Base-by-base conservation (phyloP, 352 stramenopile species). In the Globisporangium yorkense region DNA sequence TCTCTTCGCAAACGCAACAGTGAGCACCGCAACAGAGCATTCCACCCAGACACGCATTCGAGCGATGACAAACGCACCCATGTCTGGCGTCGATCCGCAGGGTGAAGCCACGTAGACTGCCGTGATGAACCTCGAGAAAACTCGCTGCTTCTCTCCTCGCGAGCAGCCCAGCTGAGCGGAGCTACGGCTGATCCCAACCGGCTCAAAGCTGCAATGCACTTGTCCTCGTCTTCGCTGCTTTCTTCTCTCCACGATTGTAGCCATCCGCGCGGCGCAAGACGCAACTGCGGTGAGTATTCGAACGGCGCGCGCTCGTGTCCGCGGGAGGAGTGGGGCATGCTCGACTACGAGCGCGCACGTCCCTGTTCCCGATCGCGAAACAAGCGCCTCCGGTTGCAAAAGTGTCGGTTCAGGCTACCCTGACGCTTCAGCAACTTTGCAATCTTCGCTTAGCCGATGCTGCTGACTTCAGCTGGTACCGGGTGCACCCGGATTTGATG, bases 161-260 rank as follows among this genome's bases (percentile, higher is more conserved):
- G n/a, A 8, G 43, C 18, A 13, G 16, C 5, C 18, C 2, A 27
- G 20, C 5, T 29, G 9, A 8, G 43, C n/a, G 18, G 6, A 15
- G 43, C 5, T 21, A n/a, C 16, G 43, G 35, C 12, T 21, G 20
- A 39, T 51, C 37, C 1, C 18, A 48, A 3, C 43, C 18, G 21
- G 4, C 4, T 21, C 31, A 12, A 18, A 10, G 7, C 50, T 37
- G 40, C 15, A 10, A n/a, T 45, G 27, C 12, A 15, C 35, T 15
- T 41, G 8, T 15, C 35, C 12, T 41, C 35, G 12, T 10, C 18
- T 16, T 39, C 50, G n/a, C 33, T 44, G 9, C 44, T 39, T 20
- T 56, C 48, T 50, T 56, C 56, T 45, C 37, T 41, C 47, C 39
- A 55, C 7, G 56, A 20, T 16, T 20, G 47, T 10, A 62, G 18